phyloP scores from a whole-genome alignment of 2,329 filamentous ascomycete species.

The Lachnellula hyalina region DNA sequence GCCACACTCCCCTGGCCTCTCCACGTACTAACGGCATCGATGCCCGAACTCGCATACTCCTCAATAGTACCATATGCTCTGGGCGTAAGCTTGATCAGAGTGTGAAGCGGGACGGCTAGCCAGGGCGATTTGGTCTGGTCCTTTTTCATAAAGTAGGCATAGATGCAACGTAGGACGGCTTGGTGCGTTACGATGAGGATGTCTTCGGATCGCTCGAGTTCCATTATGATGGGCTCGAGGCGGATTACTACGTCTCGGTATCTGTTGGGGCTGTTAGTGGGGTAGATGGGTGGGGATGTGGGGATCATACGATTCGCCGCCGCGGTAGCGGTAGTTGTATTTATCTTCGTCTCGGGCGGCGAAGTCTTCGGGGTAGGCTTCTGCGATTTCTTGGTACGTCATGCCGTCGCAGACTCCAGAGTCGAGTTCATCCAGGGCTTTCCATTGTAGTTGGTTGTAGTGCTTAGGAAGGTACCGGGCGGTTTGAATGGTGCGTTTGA shows the following conservation, averaged over 20 bases:
- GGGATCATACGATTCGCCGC: slow-evolving; percentile 69
- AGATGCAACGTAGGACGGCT: slow-evolving; percentile 93
- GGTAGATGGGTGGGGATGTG: background rate
- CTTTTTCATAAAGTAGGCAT: slow-evolving; percentile 98
- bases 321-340: slow-evolving; percentile 98
- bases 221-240: slow-evolving; percentile 99
- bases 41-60: slow-evolving; percentile 80
- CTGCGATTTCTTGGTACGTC: slow-evolving; percentile 82
- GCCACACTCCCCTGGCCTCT: slow-evolving; percentile 88
- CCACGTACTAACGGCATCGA: slow-evolving; percentile 95
- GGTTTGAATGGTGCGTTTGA: slow-evolving; percentile 85
- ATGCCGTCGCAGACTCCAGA: slow-evolving; percentile 94
- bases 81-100: slow-evolving; percentile 92
- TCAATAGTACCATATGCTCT: slow-evolving; percentile 92
- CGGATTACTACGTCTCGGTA: slow-evolving; percentile 97
- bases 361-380: slow-evolving; percentile 90
- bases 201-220: slow-evolving; percentile 91
- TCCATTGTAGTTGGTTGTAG: slow-evolving; percentile 97
- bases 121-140: slow-evolving; percentile 88
- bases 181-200: slow-evolving; percentile 98
- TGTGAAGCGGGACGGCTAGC: slow-evolving; percentile 98
- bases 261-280: slow-evolving; percentile 11
- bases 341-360: slow-evolving; percentile 94
- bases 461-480: slow-evolving; percentile 72
- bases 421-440: slow-evolving; percentile 94